Conservation (phyloP, 2,329 filamentous ascomycete genomes). For the Didymella exigua region DNA sequence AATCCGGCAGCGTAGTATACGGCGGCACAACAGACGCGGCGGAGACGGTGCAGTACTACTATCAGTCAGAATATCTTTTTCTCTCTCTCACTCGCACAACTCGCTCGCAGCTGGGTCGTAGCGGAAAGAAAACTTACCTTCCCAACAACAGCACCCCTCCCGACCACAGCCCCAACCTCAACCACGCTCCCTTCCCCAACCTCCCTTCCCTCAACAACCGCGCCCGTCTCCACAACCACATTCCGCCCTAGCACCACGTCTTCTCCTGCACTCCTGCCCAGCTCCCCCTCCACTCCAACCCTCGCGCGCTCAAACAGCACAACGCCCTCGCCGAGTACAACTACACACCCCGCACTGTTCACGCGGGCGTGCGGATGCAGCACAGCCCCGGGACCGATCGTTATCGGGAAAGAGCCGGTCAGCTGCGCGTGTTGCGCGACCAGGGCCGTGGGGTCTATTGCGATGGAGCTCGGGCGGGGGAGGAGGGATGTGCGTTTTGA, state of each 20-base stretch:
- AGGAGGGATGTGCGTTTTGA: slow-evolving; percentile 46
- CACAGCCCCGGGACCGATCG: slow-evolving; percentile 76
- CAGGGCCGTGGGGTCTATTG: slow-evolving; percentile 55
- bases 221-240: slow-evolving; percentile 53
- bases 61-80: too few species aligned
- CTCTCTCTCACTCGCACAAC: too few species aligned
- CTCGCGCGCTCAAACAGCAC: slow-evolving; percentile 73
- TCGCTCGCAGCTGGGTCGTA: too few species aligned
- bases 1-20: slow-evolving; percentile 52
- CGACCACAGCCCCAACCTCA: slow-evolving; percentile 42
- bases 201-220: slow-evolving; percentile 50
- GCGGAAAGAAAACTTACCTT: too few species aligned
- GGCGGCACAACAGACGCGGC: slow-evolving; percentile 44
- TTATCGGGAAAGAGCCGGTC: slow-evolving; percentile 78
- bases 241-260: slow-evolving; percentile 48
- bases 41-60: slow-evolving; percentile 53
- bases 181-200: too few species aligned
- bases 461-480: slow-evolving; percentile 46
- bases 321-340: slow-evolving; percentile 59
- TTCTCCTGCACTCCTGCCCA: slow-evolving; percentile 20
- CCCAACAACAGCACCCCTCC: slow-evolving; percentile 47
- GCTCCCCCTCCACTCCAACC: slow-evolving; percentile 36
- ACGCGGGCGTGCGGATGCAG: slow-evolving; percentile 79
- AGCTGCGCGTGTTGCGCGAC: slow-evolving; percentile 56
- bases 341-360: slow-evolving; percentile 49